Conservation (phyloP, 371 early-diverging fungal species). For the Choanephora cucurbitarum region DNA sequence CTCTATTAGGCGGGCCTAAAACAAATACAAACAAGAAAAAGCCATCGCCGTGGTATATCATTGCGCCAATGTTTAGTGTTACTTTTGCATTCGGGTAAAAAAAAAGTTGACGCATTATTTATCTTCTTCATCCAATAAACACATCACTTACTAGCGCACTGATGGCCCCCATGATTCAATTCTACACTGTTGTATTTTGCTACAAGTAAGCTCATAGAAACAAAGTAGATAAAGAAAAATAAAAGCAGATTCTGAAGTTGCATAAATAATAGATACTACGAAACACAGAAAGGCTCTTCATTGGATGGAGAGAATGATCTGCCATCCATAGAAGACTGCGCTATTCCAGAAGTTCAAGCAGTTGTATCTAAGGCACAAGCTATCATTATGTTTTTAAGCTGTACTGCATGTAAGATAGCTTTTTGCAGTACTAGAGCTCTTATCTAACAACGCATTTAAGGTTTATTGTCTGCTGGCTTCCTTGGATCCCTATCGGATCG, state of each 20-base stretch:
- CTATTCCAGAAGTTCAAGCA: conserved; percentile 48
- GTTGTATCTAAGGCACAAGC: conserved; percentile 39
- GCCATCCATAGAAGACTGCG: conserved; percentile 33
- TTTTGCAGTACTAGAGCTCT: not conserved
- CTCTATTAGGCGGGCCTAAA: conserved; percentile 2
- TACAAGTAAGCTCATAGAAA: conserved; percentile 24
- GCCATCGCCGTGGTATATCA: conserved; percentile 35
- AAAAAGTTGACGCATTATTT: conserved; percentile 1
- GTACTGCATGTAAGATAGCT: conserved; percentile 28
- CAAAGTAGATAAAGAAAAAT: conserved; percentile 3
- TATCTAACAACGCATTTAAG: conserved; percentile 14
- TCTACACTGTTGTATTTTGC: conserved; percentile 39
- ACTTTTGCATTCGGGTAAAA: conserved; percentile 28
- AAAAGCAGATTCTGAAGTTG: not conserved
- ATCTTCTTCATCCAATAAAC: not conserved
- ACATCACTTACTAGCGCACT: conserved; percentile 23
- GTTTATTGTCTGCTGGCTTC: conserved; percentile 35
- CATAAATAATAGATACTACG: conserved; percentile 28
- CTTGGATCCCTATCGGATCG: conserved; percentile 48
- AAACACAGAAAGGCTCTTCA: conserved; percentile 8
- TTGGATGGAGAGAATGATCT: conserved; percentile 8
- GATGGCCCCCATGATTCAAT: conserved; percentile 34
- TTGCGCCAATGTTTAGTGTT: conserved; percentile 24
- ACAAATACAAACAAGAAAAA: conserved; percentile 2
- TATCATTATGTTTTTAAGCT: conserved; percentile 29